Evolutionary conservation across 352 stramenopile species (phyloP).

Genomic region (Pythium sukuiense): DNA sequence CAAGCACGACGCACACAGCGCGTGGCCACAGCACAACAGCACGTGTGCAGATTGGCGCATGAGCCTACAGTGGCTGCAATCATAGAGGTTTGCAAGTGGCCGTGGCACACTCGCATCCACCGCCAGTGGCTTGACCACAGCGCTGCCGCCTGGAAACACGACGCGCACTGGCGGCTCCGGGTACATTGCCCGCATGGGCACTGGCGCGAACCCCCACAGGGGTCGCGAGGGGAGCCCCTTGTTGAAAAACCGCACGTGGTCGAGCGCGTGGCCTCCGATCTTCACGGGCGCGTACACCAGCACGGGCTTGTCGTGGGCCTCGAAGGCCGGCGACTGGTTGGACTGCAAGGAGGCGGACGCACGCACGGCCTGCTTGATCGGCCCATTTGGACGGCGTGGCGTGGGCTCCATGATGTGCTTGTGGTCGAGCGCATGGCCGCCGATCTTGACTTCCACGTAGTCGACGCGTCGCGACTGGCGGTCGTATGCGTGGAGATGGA

Average conservation of each 20-base stretch:
- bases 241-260: conserved; percentile 74
- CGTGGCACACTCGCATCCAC: conserved; percentile 5
- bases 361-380: conserved; percentile 21
- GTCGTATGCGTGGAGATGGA: conserved; percentile 67
- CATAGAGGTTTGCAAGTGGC: conserved; percentile 46
- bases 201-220: conserved; percentile 39
- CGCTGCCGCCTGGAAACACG: not conserved
- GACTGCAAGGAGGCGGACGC: not conserved
- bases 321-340: conserved; percentile 44
- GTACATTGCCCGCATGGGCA: not conserved
- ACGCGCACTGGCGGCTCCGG: not conserved
- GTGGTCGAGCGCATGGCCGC: conserved; percentile 64
- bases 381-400: conserved; percentile 10
- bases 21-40: conserved; percentile 66
- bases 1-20: conserved; percentile 58
- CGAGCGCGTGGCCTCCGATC: conserved; percentile 74
- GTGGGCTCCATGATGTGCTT: conserved; percentile 38
- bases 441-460: conserved; percentile 78
- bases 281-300: conserved; percentile 67
- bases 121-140: not conserved
- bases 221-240: conserved; percentile 59
- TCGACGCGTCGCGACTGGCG: conserved; percentile 10
- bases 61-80: conserved; percentile 55
- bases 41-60: conserved; percentile 57
- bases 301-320: conserved; percentile 35